These are phyloP conservation scores for Teratosphaeria zuluensis DNA, from an alignment of 2,329 filamentous ascomycete species.

Conservation along the genomic window DNA sequence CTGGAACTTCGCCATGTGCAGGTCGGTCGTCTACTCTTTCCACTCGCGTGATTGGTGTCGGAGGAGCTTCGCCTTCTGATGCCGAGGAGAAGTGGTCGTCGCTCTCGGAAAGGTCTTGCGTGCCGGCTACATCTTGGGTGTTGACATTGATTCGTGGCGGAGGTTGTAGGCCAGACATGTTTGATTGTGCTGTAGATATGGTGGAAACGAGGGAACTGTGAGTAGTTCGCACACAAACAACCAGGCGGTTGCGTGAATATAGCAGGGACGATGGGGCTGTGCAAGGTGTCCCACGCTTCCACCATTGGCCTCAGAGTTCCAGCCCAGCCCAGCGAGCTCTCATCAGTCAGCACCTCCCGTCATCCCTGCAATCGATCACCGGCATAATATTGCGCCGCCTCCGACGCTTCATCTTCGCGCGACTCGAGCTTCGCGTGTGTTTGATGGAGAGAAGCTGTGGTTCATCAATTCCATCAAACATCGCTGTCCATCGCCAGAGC, in stretches of 20 bases:
- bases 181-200: background rate
- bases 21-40: constrained; percentile 52
- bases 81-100: constrained; percentile 59
- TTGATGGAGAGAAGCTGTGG: background rate
- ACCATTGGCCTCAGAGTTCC: too few relatives aligned
- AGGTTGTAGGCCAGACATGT: constrained; percentile 21
- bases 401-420: background rate
- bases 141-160: constrained; percentile 15
- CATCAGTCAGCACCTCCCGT: too few relatives aligned
- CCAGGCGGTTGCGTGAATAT: background rate
- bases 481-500: too few relatives aligned
- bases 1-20: constrained; percentile 52
- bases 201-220: background rate
- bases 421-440: background rate
- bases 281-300: background rate
- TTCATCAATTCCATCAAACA: background rate
- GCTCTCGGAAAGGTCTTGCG: constrained; percentile 17
- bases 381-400: background rate
- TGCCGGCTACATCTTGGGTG: constrained; percentile 19
- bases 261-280: background rate
- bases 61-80: constrained; percentile 46
- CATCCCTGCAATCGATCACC: background rate
- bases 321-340: too few relatives aligned
- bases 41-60: constrained; percentile 52
- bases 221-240: background rate